These are phyloP conservation scores for Linderniella brevidens DNA, from an alignment of 257 asterid species.

Conservation along the genomic window DNA sequence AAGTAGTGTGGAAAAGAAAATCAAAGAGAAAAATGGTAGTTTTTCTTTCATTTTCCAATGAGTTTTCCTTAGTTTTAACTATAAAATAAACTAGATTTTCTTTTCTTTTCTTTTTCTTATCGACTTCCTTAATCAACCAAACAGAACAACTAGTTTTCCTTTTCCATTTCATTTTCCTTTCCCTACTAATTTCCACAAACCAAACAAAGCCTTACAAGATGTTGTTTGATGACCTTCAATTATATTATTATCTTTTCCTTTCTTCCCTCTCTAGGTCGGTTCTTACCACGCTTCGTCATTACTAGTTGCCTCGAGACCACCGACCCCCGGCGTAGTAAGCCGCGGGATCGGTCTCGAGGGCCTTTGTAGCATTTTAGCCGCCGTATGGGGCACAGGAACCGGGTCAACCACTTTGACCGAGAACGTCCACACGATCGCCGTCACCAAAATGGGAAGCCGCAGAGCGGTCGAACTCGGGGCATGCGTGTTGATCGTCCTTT, in stretches of 20 bases:
- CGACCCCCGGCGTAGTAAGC: conserved; percentile 82
- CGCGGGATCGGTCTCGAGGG: conserved; percentile 99
- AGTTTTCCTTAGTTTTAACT: background rate
- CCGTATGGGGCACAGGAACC: conserved; percentile 94
- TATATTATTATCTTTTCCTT: background rate
- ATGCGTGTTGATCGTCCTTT: conserved; percentile 46
- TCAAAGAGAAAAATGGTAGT: background rate
- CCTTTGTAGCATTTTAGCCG: conserved; percentile 85
- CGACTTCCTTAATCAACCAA: no score
- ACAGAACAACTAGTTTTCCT: no score
- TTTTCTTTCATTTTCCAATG: background rate
- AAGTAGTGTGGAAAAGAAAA: no score
- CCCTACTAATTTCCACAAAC: no score
- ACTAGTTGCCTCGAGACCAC: conserved; percentile 95
- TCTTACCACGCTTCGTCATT: conserved; percentile 92
- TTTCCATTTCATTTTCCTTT: background rate
- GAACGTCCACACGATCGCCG: conserved; percentile 95
- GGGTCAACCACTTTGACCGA: conserved; percentile 92
- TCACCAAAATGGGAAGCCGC: conserved; percentile 99
- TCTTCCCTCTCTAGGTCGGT: conserved; percentile 44
- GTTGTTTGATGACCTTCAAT: background rate
- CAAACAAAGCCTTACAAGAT: background rate
- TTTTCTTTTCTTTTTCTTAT: background rate
- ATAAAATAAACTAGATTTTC: background rate
- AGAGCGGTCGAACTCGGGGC: conserved; percentile 87